phyloP scores from a whole-genome alignment of 352 stramenopile genomes.

The Hyaloperonospora arabidopsidis region DNA sequence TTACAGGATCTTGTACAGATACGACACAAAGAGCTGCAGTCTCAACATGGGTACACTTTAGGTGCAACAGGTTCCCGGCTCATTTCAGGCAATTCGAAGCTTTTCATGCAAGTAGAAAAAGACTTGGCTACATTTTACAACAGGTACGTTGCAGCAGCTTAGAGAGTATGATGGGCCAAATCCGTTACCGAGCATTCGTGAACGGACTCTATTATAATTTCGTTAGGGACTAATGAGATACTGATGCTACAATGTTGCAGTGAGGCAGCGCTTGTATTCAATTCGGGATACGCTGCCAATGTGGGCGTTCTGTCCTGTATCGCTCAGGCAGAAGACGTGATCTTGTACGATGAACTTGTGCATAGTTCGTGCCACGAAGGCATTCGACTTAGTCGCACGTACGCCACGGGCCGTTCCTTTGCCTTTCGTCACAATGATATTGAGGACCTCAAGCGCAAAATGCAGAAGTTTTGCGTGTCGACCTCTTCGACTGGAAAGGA shows the following conservation, averaged over 20 bases:
- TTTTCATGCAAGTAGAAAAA: conserved; percentile 86
- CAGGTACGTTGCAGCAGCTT: conserved; percentile 21
- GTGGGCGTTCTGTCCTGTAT: conserved; percentile 90
- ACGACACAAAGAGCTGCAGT: conserved; percentile 36
- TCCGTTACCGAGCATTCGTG: not conserved
- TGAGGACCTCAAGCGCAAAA: conserved; percentile 48
- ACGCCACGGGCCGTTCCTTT: conserved; percentile 33
- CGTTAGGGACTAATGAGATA: too few relatives aligned
- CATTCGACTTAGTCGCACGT: conserved; percentile 78
- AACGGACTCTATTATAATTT: too few relatives aligned
- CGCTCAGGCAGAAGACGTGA: conserved; percentile 77
- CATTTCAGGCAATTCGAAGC: conserved; percentile 89
- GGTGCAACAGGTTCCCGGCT: conserved; percentile 88
- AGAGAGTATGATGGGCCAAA: not conserved
- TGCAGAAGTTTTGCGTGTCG: conserved; percentile 32
- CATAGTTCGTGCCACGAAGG: conserved; percentile 96
- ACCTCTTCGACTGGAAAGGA: conserved; percentile 4
- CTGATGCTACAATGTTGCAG: conserved; percentile 18
- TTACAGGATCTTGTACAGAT: conserved; percentile 46
- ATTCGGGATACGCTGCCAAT: conserved; percentile 96
- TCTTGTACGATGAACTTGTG: conserved; percentile 95
- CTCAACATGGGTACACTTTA: conserved; percentile 17
- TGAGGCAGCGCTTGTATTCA: conserved; percentile 90
- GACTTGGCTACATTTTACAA: conserved; percentile 83
- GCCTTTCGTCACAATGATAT: conserved; percentile 86